A percentile compares a stretch with the other conserved stretches of the same genome.
Conservation (phyloP, 2,329 filamentous ascomycete genomes). For the Trichoderma harzianum region DNA sequence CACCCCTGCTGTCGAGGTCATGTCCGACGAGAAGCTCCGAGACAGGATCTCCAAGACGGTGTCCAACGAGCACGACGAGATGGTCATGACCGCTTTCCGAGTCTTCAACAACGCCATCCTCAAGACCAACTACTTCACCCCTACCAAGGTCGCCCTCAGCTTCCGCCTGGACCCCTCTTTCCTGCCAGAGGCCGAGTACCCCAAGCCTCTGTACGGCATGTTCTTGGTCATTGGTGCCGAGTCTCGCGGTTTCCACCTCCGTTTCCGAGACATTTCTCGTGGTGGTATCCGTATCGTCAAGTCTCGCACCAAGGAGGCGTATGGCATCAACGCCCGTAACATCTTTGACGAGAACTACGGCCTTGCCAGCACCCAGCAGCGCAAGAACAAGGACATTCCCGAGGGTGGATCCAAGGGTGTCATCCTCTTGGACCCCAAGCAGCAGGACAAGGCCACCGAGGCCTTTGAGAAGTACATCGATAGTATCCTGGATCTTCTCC, state of each 20-base stretch:
- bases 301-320: constrained; percentile 92
- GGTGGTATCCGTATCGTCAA: constrained; percentile 99
- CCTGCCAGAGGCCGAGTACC: constrained; percentile 87
- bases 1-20: constrained; percentile 60
- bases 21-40: constrained; percentile 70
- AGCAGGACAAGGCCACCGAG: constrained; percentile 87
- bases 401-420: constrained; percentile 98
- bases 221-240: constrained; percentile 97
- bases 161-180: constrained; percentile 90
- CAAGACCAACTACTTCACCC: constrained; percentile 97
- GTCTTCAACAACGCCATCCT: constrained; percentile 91
- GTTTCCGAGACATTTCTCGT: constrained; percentile 94
- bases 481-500: constrained; percentile 90
- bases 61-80: constrained; percentile 90
- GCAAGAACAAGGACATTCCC: constrained; percentile 99
- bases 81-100: constrained; percentile 96
- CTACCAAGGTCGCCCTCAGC: constrained; percentile 95
- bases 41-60: constrained; percentile 76
- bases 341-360: constrained; percentile 99
- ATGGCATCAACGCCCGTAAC: constrained; percentile 91
- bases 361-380: constrained; percentile 94
- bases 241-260: constrained; percentile 93
- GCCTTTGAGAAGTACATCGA: constrained; percentile 99
- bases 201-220: constrained; percentile 93
- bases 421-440: constrained; percentile 86